Evolutionary conservation across 805 yeast species (phyloP).

Genomic region (Barnettozyma siamensis): DNA sequence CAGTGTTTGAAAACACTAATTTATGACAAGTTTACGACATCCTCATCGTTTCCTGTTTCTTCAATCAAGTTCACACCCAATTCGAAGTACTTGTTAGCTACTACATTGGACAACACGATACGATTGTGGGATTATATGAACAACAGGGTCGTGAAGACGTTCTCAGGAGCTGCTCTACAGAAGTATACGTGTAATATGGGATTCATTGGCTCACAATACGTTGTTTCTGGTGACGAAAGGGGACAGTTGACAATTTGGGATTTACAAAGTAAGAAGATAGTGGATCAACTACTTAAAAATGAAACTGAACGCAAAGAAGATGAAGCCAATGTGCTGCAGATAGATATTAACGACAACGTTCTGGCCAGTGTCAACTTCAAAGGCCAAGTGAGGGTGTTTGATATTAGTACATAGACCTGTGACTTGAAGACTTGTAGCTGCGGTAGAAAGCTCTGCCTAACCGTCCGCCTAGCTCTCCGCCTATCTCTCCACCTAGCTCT

Average conservation of each 20-base stretch:
- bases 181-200: conserved; percentile 48
- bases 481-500: too few relatives aligned
- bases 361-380: conserved; percentile 1
- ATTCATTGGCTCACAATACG: conserved; percentile 40
- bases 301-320: background rate
- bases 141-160: conserved; percentile 76
- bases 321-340: conserved; percentile 4
- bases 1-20: conserved; percentile 89
- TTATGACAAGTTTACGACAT: conserved; percentile 57
- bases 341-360: conserved; percentile 3
- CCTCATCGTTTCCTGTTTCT: conserved; percentile 70
- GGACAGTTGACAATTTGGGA: conserved; percentile 60
- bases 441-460: too few relatives aligned
- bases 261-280: conserved; percentile 51
- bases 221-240: conserved; percentile 58
- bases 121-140: conserved; percentile 84
- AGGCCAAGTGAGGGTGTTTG: conserved; percentile 6
- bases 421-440: too few relatives aligned
- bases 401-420: too few relatives aligned
- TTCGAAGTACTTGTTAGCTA: conserved; percentile 70
- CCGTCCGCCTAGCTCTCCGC: too few relatives aligned
- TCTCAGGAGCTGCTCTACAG: conserved; percentile 32
- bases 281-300: conserved; percentile 9
- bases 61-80: conserved; percentile 72
- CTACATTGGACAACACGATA: conserved; percentile 73